These are phyloP conservation scores for Talaromyces atroroseus DNA, from an alignment of 2,329 filamentous ascomycete genomes.

Conservation along the genomic window DNA sequence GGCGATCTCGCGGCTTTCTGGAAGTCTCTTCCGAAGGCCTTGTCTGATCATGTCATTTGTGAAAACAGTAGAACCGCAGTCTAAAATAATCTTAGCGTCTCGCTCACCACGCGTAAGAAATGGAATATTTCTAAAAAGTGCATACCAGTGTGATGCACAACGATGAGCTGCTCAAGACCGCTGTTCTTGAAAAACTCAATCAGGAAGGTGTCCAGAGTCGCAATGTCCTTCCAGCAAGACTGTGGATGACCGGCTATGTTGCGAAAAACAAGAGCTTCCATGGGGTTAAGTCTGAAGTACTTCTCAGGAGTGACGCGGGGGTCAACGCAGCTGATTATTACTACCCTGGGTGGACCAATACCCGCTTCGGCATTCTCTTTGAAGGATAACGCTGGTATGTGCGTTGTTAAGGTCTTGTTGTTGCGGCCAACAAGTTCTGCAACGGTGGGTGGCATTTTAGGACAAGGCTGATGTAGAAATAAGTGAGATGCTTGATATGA, in stretches of 20 bases:
- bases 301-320: neutral
- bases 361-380: neutral
- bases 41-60: neutral
- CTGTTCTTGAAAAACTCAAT: neutral
- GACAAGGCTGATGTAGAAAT: too few species aligned
- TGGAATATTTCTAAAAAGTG: neutral
- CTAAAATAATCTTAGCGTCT: neutral
- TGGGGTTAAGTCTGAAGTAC: neutral
- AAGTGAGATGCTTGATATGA: too few species aligned
- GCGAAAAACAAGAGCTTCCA: neutral
- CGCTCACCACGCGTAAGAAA: neutral
- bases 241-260: slow-evolving; percentile 2
- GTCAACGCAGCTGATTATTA: slow-evolving; percentile 1
- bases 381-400: neutral
- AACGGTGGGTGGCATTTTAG: neutral
- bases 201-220: neutral
- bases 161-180: neutral
- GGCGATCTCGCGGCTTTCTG: neutral
- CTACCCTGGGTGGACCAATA: neutral
- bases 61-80: neutral
- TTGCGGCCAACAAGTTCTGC: slow-evolving; percentile 2
- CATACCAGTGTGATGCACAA: slow-evolving; percentile 2
- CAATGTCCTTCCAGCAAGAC: neutral
- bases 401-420: neutral
- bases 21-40: neutral